Conservation (phyloP, 345 rosid species). For the Ricinus communis region DNA sequence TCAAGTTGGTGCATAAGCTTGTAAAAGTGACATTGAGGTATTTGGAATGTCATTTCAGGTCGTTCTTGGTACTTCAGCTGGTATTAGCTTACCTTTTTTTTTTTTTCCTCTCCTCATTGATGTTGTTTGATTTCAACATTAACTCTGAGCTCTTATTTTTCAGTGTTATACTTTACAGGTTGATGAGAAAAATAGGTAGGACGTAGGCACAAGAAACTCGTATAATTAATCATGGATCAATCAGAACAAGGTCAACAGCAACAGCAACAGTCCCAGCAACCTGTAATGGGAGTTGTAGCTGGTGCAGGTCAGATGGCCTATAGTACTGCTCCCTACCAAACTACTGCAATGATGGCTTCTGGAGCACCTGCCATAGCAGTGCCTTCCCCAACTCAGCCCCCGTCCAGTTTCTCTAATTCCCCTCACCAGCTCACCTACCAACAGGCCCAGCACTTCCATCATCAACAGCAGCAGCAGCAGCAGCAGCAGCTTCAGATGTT, state of each 20-base stretch:
- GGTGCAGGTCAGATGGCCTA: conserved; percentile 49
- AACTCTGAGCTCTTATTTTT: neutral
- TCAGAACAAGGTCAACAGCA: conserved; percentile 47
- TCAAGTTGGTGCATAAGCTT: neutral
- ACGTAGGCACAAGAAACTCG: neutral
- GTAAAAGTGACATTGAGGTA: neutral
- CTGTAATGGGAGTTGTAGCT: conserved; percentile 44
- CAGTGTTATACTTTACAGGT: conserved; percentile 20
- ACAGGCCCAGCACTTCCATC: conserved; percentile 46
- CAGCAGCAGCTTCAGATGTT: conserved; percentile 45
- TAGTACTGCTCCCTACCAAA: conserved; percentile 47
- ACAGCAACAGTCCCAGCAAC: conserved; percentile 43
- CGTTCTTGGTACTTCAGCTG: neutral
- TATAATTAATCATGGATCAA: conserved; percentile 47
- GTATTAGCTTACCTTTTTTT: neutral
- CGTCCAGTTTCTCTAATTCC: conserved; percentile 25
- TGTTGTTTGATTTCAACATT: neutral
- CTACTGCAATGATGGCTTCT: conserved; percentile 44
- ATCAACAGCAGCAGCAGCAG: conserved; percentile 46
- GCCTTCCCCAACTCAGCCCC: conserved; percentile 37
- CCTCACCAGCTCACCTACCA: conserved; percentile 41
- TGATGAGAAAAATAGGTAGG: conserved; percentile 24
- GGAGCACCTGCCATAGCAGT: conserved; percentile 44
- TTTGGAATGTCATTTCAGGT: neutral
- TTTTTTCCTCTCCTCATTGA: too few relatives aligned